phyloP scores from a whole-genome alignment of 2,329 filamentous ascomycete species.

The Talaromyces sp. region DNA sequence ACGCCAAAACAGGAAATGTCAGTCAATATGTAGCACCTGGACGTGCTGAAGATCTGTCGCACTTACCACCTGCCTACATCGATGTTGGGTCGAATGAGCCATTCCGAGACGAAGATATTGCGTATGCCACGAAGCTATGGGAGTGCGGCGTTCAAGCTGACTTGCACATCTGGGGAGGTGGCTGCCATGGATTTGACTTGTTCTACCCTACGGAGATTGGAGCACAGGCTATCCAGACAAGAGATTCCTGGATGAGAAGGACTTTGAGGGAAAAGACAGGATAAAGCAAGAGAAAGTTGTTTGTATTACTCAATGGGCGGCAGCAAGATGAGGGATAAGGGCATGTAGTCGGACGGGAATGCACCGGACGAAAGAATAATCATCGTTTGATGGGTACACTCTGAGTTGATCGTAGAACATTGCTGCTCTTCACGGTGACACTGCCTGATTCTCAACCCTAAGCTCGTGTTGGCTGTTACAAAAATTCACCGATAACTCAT shows the following conservation, averaged over 20 bases:
- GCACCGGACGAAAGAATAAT: background rate
- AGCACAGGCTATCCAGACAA: background rate
- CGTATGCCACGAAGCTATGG: constrained; percentile 3
- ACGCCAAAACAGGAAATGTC: background rate
- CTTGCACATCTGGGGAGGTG: constrained; percentile 4
- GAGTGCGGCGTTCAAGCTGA: constrained; percentile 1
- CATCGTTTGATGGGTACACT: too few species aligned
- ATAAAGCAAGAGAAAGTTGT: background rate
- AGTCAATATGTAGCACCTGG: constrained; percentile 4
- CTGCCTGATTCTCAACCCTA: too few species aligned
- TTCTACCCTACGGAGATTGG: constrained; percentile 1
- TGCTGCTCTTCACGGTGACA: too few species aligned
- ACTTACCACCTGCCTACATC: constrained; percentile 3
- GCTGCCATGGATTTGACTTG: constrained; percentile 5
- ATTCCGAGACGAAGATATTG: constrained; percentile 6
- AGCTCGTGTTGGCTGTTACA: too few species aligned
- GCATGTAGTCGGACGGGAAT: too few species aligned
- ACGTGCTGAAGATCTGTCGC: constrained; percentile 1
- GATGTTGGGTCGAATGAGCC: background rate
- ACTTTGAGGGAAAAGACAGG: background rate
- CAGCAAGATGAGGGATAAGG: too few species aligned
- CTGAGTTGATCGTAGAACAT: too few species aligned
- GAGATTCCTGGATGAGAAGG: constrained; percentile 1
- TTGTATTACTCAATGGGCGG: background rate
- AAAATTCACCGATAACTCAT: too few species aligned